Evolutionary conservation across 2,329 filamentous ascomycete species (phyloP), one percentile per base, ranked within the genome.

Genomic region (Gliomastix tumulicola): DNA sequence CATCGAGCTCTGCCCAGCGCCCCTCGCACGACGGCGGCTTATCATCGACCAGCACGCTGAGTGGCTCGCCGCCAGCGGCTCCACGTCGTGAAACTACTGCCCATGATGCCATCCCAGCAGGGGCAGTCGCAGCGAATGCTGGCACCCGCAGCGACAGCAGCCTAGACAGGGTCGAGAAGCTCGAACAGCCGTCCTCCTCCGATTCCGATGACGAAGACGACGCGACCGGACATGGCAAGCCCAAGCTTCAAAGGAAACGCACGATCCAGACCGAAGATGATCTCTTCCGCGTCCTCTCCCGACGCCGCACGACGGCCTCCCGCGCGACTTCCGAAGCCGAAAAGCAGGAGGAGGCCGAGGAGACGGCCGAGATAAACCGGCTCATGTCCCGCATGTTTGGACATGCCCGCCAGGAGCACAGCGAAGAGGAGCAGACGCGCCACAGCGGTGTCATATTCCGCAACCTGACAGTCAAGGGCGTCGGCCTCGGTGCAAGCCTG

Each of bases 371-470:
- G 47, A 72, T 82, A 21, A 67, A 79, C 35, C 63, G 66, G 10
- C 58, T 85, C 27, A 77, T 87, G 65, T 84, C 79, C 0, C 74
- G 75, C 4, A 83, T 87, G 71, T 87, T 86, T 48, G 82, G 82
- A 6, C 62, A 67, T 22, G 72, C 73, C 16, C 68, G 82, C 6
- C 79, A 82, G 45, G 68, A 72, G 31, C 63, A 74, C n/a, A 82
- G 78, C 1, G 75, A 84, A 42, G 80, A 83, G 42, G 81, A 84
- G 46, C 76, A 83, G 51, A 82, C 79, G 0, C 65, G 81, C 17
- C 82, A 86, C 50, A 67, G 75, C 19, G 83, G 83, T 22, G 76
- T 88, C 11, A 60, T 85, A 6, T 88, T 84, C 63, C 79, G 79
- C 33, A 66, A 81, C 36, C 59, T 88, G 20, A 85, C 78, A 0